Base-by-base conservation (phyloP, 192 early-diverging fungal genomes). In the Mortierella alpina region DNA sequence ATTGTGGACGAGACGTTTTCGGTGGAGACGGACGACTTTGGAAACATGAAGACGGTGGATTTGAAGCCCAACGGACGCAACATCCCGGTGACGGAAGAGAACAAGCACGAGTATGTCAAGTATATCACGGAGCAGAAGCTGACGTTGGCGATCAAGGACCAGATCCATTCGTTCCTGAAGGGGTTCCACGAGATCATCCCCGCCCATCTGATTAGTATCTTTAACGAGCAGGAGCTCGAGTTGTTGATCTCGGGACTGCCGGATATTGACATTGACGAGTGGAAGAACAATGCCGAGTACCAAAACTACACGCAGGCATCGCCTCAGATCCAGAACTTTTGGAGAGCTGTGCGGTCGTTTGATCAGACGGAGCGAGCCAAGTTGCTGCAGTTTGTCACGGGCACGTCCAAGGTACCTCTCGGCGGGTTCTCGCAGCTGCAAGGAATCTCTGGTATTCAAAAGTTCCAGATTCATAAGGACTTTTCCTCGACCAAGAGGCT, bases 211-310 rank as follows among this genome's bases (percentile, higher is more conserved):
- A 92, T 98, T 68, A 92, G 92, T 70, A 98, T 99, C 60, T 97
- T 99, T 69, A 97, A 99, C 81, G 97, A 99, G 84, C 96, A 98
- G 85, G 97, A 99, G 84, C 86, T 99, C 53, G 97, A 99, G 84
- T 89, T 99, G 52, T 84, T 99, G 63, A 99, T 99, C 76, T 97
- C 96, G 54, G 97, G 97, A 14, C 82, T 99, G 86, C 96, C 97
- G 2, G 97, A 99, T 67, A 96, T 99, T 75, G 97, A 99, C 81
- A 93, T 98, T 67, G 97, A 99, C 75, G 97, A 99, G 84, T 98
- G 97, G 97, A 96, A 96, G 75, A 99, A 99, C 84, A 97, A 97
- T 85, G 95, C 96, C n/a, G 95, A 94, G 80, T 99, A 99, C 75
- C 93, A 95, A 63, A 94, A 94, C 47, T 99, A 96, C 80, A 91